These are phyloP conservation scores for Orobanche coerulescens DNA, from an alignment of 257 asterid genomes.

Conservation along the genomic window DNA sequence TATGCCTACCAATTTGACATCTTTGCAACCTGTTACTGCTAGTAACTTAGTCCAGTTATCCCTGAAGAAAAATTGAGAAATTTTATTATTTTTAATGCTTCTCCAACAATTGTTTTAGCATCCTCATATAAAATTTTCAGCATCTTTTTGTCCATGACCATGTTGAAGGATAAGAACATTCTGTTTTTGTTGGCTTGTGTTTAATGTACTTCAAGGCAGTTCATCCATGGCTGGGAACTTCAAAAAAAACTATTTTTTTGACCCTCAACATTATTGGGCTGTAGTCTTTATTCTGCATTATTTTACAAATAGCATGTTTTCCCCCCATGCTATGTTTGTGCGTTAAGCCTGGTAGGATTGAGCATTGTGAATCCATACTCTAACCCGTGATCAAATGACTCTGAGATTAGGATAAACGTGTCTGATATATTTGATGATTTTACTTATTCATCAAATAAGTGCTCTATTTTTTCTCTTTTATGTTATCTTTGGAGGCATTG, in stretches of 20 bases:
- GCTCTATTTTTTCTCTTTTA: constrained; percentile 11
- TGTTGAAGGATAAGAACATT: not conserved
- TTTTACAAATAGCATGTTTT: not conserved
- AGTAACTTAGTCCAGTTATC: not conserved
- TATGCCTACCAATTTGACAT: no score
- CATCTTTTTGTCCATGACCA: not conserved
- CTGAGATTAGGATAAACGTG: not conserved
- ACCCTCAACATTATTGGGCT: not conserved
- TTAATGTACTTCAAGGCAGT: not conserved
- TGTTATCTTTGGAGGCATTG: constrained; percentile 9
- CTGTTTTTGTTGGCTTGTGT: constrained; percentile 1
- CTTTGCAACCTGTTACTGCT: not conserved
- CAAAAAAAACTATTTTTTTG: not conserved
- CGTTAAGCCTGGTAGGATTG: constrained; percentile 9
- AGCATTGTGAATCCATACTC: not conserved
- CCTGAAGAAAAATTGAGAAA: not conserved
- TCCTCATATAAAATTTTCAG: not conserved
- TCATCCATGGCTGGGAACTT: not conserved
- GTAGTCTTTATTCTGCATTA: not conserved
- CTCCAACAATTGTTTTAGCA: constrained; percentile 4
- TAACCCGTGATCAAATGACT: not conserved
- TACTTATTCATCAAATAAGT: constrained; percentile 8
- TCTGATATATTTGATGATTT: constrained; percentile 1
- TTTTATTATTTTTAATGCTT: no score
- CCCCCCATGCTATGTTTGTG: not conserved